Evolutionary conservation across 2,329 filamentous ascomycete genomes (phyloP), one percentile per base, ranked within the genome.

Genomic region (Chalaropsis thielavioides): DNA sequence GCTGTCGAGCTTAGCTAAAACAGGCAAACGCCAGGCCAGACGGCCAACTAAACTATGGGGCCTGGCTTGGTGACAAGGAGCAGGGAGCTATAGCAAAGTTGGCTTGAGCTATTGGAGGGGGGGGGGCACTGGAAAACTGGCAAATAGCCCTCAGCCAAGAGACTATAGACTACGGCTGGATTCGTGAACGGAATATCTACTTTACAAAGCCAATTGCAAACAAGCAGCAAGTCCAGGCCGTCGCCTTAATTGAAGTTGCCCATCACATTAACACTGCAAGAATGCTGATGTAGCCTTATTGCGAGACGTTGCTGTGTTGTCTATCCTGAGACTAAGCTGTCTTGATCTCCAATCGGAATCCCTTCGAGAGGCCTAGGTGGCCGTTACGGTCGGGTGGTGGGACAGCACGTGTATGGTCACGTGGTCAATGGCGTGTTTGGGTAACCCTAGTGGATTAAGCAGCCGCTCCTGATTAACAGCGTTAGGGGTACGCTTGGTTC

Each of bases 281-380:
- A 35, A 35, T 35, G 31, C 31, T 7, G 3, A 35, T 7, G 7
- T 3, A 35, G 31, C 3, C 31, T 35, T 35, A n/a, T 35, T 35
- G 31, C 31, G 7, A 35, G 31, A 35, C 31, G 7, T 35, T 35
- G 7, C 31, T 35, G 31, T 35, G 31, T 7, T 3, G 31, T 35
- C 3, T 35, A 3, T 35, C 31, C 31, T 35, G 3, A 7, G 31
- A 35, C 31, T 7, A 35, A 35, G 31, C 31, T 56, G 15, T 31
- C 27, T n/a, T 17, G 31, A 31, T 35, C 31, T 56, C 17, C 22
- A 27, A 31, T 35, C 10, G 7, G 24, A n/a, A 35, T 10, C 51
- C 15, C 22, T 31, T 15, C 8, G 8, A 54, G 62, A 62, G 64
- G 64, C 58, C 64, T 65, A 65, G 64, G 64, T 65, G 64, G 64